Conservation (phyloP, 129 eudicot genomes). For the Lactuca saligna region DNA sequence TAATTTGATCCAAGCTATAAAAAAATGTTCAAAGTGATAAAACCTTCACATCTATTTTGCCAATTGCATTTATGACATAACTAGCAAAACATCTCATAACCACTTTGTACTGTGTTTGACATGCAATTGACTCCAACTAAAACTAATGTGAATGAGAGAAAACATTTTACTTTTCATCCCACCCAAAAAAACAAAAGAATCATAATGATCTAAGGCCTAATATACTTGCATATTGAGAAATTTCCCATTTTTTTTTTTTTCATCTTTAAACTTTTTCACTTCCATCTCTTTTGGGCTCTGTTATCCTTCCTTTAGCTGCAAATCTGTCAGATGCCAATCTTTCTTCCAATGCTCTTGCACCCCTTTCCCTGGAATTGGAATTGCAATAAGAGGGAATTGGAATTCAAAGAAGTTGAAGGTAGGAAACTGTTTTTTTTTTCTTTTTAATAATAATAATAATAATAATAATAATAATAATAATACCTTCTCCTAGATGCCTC, state of each 20-base stretch:
- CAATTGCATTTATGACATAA: too few species aligned
- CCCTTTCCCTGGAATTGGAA: slow-evolving; percentile 71
- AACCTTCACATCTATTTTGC: too few species aligned
- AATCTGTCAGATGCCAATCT: slow-evolving; percentile 76
- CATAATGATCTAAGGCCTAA: neutral
- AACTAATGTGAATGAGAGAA: too few species aligned
- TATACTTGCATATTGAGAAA: neutral
- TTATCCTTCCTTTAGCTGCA: slow-evolving; percentile 40
- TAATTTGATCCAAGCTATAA: too few species aligned
- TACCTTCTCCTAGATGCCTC: slow-evolving; percentile 94
- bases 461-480: slow-evolving; percentile 8
- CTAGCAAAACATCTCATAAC: too few species aligned
- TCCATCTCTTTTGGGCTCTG: slow-evolving; percentile 46
- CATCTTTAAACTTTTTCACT: slow-evolving; percentile 49
- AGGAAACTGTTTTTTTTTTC: neutral
- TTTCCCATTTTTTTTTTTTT: neutral
- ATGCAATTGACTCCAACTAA: too few species aligned
- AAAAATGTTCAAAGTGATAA: too few species aligned
- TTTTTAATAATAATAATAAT: neutral
- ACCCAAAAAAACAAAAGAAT: neutral
- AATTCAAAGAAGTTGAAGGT: too few species aligned
- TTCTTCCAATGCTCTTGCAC: slow-evolving; percentile 86
- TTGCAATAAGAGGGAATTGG: too few species aligned
- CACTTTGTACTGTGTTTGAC: too few species aligned
- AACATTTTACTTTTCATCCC: too few species aligned